A percentile compares a stretch with the other conserved stretches of the same genome.
Conservation (phyloP, 306 rosid genomes). For the Ziziphus jujuba region DNA sequence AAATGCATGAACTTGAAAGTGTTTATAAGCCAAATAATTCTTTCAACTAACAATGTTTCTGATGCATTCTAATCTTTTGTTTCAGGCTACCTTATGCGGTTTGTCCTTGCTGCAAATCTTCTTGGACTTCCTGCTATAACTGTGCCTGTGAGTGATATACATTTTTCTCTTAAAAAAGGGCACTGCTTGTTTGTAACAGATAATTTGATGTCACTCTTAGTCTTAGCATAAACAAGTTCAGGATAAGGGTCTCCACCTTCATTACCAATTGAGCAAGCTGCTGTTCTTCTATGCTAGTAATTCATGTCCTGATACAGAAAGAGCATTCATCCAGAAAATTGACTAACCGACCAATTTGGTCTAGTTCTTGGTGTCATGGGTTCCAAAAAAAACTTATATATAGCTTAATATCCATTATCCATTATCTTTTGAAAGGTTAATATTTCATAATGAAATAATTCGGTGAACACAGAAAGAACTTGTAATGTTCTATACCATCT, state of each 20-base stretch:
- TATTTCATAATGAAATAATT: not conserved
- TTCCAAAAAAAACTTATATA: too few species aligned
- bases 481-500: not conserved
- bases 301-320: too few species aligned
- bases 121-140: constrained; percentile 94
- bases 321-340: not conserved
- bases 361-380: too few species aligned
- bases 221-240: not conserved
- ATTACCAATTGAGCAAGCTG: not conserved
- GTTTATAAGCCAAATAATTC: not conserved
- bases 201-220: not conserved
- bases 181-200: not conserved
- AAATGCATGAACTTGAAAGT: not conserved
- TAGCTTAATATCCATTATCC: not conserved
- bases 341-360: too few species aligned
- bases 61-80: constrained; percentile 11
- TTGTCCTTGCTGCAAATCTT: constrained; percentile 66
- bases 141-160: constrained; percentile 66
- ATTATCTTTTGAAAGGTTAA: not conserved
- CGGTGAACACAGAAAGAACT: not conserved
- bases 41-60: not conserved
- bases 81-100: constrained; percentile 83
- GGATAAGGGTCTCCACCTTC: not conserved
- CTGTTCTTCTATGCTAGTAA: not conserved
- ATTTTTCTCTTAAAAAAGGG: not conserved